A percentile compares a stretch with the other conserved stretches of the same genome.
Evolutionary conservation across 805 yeast species (phyloP).

Genomic region (Zygotorulaspora sp.): DNA sequence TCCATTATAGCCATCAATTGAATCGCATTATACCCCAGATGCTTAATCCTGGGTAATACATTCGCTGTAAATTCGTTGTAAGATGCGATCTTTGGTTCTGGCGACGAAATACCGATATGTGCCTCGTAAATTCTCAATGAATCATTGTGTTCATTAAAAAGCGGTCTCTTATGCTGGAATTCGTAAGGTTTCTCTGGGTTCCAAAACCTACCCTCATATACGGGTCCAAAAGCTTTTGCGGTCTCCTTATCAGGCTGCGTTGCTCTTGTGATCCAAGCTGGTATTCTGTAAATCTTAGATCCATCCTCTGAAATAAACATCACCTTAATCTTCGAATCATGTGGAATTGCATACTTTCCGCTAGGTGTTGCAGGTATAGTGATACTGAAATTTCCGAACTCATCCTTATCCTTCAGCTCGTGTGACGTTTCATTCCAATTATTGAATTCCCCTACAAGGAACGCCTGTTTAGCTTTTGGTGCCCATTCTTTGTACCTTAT

Average conservation of each 20-base stretch:
- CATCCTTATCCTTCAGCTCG: constrained; percentile 49
- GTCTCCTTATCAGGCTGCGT: constrained; percentile 62
- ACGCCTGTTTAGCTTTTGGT: constrained; percentile 75
- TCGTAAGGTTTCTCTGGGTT: constrained; percentile 60
- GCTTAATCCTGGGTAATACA: constrained; percentile 76
- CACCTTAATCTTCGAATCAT: constrained; percentile 74
- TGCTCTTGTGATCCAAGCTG: constrained; percentile 86
- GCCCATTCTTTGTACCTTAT: constrained; percentile 79
- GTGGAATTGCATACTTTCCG: constrained; percentile 59
- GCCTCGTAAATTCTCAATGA: constrained; percentile 85
- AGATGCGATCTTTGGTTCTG: constrained; percentile 79
- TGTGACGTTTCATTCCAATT: constrained; percentile 63
- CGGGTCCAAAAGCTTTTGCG: constrained; percentile 37
- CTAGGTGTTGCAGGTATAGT: constrained; percentile 47
- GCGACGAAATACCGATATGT: constrained; percentile 90
- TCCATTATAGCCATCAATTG: constrained; percentile 99
- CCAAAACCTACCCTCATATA: constrained; percentile 91
- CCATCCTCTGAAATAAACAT: constrained; percentile 63
- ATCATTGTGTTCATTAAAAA: constrained; percentile 38
- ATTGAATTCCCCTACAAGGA: constrained; percentile 90
- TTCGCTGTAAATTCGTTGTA: constrained; percentile 80
- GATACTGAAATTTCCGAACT: constrained; percentile 67
- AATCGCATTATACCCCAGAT: constrained; percentile 85
- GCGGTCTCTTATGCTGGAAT: constrained; percentile 65
- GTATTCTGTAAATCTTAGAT: constrained; percentile 69